These are phyloP conservation scores for Plasmodium coatneyi DNA, from an alignment of 169 alveolate genomes.

Conservation along the genomic window DNA sequence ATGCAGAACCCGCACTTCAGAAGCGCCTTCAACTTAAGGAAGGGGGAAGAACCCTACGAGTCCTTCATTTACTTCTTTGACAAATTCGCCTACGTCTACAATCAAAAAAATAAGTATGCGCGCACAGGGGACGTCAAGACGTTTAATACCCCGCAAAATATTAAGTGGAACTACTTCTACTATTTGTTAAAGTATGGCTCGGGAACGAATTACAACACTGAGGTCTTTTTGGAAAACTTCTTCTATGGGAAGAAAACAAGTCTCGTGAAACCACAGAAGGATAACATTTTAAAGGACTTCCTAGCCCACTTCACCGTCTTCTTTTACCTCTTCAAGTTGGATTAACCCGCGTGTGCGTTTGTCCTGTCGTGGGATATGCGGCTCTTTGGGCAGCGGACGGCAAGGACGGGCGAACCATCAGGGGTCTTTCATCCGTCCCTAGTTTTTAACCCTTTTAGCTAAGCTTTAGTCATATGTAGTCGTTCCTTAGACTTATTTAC, in stretches of 20 bases:
- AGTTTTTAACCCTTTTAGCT: background rate
- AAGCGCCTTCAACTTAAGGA: background rate
- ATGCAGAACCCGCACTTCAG: constrained; percentile 1
- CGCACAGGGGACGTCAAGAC: background rate
- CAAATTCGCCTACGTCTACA: constrained; percentile 47
- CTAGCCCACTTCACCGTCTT: constrained; percentile 32
- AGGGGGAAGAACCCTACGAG: background rate
- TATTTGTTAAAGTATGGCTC: constrained; percentile 35
- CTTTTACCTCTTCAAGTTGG: constrained; percentile 43
- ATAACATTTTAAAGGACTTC: constrained; percentile 10
- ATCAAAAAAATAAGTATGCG: background rate
- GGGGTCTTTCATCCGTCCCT: background rate
- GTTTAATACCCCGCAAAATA: constrained; percentile 45
- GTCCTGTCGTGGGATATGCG: background rate
- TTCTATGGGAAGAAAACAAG: constrained; percentile 24
- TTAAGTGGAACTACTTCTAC: constrained; percentile 60
- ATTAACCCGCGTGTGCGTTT: background rate
- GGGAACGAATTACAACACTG: constrained; percentile 33
- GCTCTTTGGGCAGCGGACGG: background rate
- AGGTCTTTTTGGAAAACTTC: constrained; percentile 22
- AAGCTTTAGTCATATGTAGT: background rate
- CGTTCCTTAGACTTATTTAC: background rate
- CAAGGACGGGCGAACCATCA: background rate
- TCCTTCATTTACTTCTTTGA: constrained; percentile 52
- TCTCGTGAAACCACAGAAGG: constrained; percentile 10